phyloP scores from a whole-genome alignment of 257 asterid species.

The Ehretia macrophylla region DNA sequence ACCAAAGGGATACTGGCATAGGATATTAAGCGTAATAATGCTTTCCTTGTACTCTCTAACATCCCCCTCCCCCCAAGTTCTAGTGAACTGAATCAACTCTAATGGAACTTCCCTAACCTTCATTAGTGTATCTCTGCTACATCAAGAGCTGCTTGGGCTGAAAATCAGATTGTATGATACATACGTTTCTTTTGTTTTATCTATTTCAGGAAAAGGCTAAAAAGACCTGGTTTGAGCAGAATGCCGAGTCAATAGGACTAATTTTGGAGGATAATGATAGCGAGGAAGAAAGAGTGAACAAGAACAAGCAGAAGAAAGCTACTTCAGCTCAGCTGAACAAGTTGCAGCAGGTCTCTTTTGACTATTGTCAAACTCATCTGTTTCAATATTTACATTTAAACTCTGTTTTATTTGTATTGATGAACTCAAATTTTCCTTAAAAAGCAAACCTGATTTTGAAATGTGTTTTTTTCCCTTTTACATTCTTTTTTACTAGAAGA shows the following conservation, averaged over 20 bases:
- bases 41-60: too few relatives aligned
- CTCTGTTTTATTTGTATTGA: constrained; percentile 4
- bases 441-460: background rate
- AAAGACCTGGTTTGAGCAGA: constrained; percentile 72
- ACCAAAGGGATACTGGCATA: too few relatives aligned
- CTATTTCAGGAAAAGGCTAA: constrained; percentile 73
- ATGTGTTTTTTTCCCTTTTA: background rate
- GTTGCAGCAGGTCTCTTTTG: constrained; percentile 65
- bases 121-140: too few relatives aligned
- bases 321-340: constrained; percentile 58
- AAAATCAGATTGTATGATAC: too few relatives aligned
- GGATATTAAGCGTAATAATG: too few relatives aligned
- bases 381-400: background rate
- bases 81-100: too few relatives aligned
- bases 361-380: background rate
- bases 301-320: constrained; percentile 54
- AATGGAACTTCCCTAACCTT: too few relatives aligned
- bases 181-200: background rate
- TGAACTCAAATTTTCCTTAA: too few relatives aligned
- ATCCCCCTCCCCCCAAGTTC: too few relatives aligned
- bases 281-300: constrained; percentile 83
- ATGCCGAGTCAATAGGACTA: constrained; percentile 77
- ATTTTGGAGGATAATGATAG: constrained; percentile 77
- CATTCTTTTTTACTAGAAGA: background rate
- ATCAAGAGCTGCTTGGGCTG: too few relatives aligned